Base-by-base conservation (phyloP, 495 filamentous ascomycete genomes). In the Bathelium albidoporum region DNA sequence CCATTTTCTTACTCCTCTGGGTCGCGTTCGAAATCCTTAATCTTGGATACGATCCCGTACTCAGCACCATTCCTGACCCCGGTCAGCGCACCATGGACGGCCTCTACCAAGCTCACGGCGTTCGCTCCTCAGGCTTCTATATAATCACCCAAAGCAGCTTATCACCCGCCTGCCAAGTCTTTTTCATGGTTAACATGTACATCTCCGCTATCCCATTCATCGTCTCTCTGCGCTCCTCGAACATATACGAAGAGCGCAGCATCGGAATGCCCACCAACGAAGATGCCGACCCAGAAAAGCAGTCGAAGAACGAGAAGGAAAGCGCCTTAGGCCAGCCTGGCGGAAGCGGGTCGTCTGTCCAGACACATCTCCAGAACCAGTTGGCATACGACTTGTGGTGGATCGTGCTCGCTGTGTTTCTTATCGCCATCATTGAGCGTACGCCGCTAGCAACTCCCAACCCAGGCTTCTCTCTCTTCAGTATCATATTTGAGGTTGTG, bases 321-420 rank as follows among this genome's bases (percentile, higher is more conserved):
- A 16, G 16, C 7, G 36, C 36, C 7, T 41, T 16, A 5, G 36
- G 36, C 36, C 7, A 41, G 36, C 36, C 36, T 41, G 36, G 36
- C 16, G 36, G 36, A 7, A 5, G 36, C 36, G 36, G 36, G 7
- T 7, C 36, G 7, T 41, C 36, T 7, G 16, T 24, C 7, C 24
- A 63, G 43, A 34, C 44, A 9, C 62, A 64, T 28, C 32, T 64
- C 26, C 62, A 52, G 9, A 60, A 64, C 20, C 62, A 64, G 29
- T 31, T 64, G 14, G 62, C 62, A 7, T 64, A 64, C 32, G 62
- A 64, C 62, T 22, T 64, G 29, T 64, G 62, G 62, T 64, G 41
- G 32, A 49, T 55, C 4, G 9, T 31, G 24, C 18, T 53, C n/a
- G 62, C 62, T 5, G 41, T 24, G 2, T 59, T 64, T 41, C 62